A percentile compares a stretch with the other conserved stretches of the same genome.
Evolutionary conservation across 164 flowering plant species (phyloP).

Genomic region (Euptelea pleiosperma): DNA sequence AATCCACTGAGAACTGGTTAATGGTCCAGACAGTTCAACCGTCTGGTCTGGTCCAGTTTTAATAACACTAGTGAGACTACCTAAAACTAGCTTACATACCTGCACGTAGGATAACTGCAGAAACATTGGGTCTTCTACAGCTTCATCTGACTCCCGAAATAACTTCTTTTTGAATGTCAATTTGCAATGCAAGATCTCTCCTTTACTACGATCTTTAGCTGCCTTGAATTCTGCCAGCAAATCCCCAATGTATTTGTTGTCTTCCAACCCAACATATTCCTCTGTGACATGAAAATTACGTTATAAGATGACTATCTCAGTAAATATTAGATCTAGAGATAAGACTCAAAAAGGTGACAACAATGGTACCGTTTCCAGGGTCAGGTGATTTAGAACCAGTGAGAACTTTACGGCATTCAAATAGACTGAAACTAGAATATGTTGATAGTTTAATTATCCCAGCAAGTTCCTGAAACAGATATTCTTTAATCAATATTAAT

Average conservation of each 20-base stretch:
- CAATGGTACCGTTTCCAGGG: slow-evolving; percentile 67
- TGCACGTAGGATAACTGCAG: slow-evolving; percentile 93
- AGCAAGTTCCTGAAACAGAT: slow-evolving; percentile 79
- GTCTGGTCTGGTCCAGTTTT: too few species aligned
- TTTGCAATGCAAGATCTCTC: slow-evolving; percentile 94
- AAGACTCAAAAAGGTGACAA: slow-evolving; percentile 5
- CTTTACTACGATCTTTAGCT: slow-evolving; percentile 89
- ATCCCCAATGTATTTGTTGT: slow-evolving; percentile 95
- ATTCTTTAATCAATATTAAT: slow-evolving; percentile 1
- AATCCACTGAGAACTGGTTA: too few species aligned
- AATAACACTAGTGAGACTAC: too few species aligned
- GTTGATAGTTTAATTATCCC: slow-evolving; percentile 84
- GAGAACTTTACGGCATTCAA: slow-evolving; percentile 91
- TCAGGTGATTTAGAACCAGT: slow-evolving; percentile 83
- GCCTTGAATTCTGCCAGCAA: slow-evolving; percentile 90
- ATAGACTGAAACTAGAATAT: slow-evolving; percentile 88
- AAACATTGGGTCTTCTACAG: slow-evolving; percentile 90
- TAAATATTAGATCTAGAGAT: neutral
- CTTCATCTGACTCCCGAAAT: slow-evolving; percentile 98
- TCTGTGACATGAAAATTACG: slow-evolving; percentile 33
- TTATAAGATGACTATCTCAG: slow-evolving; percentile 4
- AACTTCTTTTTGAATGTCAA: slow-evolving; percentile 79
- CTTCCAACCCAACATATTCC: slow-evolving; percentile 93
- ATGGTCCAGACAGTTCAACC: too few species aligned
- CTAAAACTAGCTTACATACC: too few species aligned